Percentiles rank a stretch among this genome's conserved stretches.
Evolutionary conservation across 2,329 filamentous ascomycete genomes (phyloP).

Genomic region (Venturia effusa): DNA sequence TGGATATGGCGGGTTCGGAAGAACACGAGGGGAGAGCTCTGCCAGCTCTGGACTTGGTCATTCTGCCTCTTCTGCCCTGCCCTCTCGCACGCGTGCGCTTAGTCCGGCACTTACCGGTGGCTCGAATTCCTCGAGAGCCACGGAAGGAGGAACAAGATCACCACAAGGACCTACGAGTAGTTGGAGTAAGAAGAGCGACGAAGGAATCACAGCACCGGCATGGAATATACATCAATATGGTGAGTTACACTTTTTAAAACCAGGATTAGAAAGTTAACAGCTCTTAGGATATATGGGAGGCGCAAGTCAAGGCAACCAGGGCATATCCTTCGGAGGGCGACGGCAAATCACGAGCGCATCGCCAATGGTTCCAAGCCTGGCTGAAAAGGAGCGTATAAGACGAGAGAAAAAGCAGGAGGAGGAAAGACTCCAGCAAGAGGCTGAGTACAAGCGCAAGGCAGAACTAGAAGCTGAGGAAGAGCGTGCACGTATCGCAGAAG

Average conservation of each 20-base stretch:
- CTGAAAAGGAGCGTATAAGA: constrained; percentile 68
- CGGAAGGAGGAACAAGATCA: constrained; percentile 34
- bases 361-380: constrained; percentile 68
- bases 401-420: constrained; percentile 46
- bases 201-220: constrained; percentile 70
- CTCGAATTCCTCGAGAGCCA: constrained; percentile 39
- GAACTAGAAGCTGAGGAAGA: constrained; percentile 52
- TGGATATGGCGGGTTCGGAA: constrained; percentile 15
- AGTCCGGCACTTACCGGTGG: constrained; percentile 38
- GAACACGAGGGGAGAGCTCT: constrained; percentile 36
- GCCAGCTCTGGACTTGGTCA: constrained; percentile 18
- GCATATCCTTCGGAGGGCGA: constrained; percentile 81
- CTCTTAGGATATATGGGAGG: constrained; percentile 74
- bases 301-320: constrained; percentile 89
- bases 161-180: constrained; percentile 56
- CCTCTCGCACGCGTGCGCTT: constrained; percentile 23
- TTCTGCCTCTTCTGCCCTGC: constrained; percentile 14
- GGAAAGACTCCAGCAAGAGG: constrained; percentile 37
- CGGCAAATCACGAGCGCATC: constrained; percentile 82
- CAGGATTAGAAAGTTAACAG: not conserved
- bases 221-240: constrained; percentile 98
- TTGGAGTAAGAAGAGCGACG: constrained; percentile 81
- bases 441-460: constrained; percentile 35
- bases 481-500: constrained; percentile 50
- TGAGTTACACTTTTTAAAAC: not conserved